Evolutionary conservation across 2,329 filamentous ascomycete genomes (phyloP).

Genomic region (Fusarium luffae): DNA sequence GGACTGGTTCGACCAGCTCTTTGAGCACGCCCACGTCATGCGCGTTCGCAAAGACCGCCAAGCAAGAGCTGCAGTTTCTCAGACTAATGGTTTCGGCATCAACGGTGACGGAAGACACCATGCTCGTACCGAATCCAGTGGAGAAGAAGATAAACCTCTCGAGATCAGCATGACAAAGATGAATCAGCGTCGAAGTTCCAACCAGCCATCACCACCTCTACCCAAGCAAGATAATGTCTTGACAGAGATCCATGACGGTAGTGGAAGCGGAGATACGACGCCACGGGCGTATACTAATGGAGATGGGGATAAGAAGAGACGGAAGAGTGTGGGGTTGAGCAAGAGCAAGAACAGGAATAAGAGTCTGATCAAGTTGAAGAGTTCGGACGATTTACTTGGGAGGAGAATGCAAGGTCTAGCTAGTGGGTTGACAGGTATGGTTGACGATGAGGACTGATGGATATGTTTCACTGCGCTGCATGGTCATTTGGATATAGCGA

Average conservation of each 20-base stretch:
- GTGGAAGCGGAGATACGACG: conserved; percentile 36
- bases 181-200: conserved; percentile 50
- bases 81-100: conserved; percentile 23
- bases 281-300: conserved; percentile 25
- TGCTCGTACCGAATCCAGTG: conserved; percentile 68
- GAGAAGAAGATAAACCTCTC: conserved; percentile 82
- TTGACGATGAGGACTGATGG: conserved; percentile 55
- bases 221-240: conserved; percentile 18
- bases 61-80: conserved; percentile 11
- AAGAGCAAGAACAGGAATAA: conserved; percentile 58
- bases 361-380: conserved; percentile 65
- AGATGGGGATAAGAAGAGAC: conserved; percentile 45
- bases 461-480: neutral
- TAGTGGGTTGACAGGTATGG: conserved; percentile 62
- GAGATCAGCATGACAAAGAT: conserved; percentile 78
- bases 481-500: conserved; percentile 19
- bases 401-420: conserved; percentile 69
- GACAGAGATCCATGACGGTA: conserved; percentile 16
- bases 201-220: conserved; percentile 24
- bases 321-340: conserved; percentile 43
- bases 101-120: conserved; percentile 46
- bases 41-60: conserved; percentile 44
- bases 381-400: conserved; percentile 67
- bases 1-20: conserved; percentile 84
- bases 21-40: conserved; percentile 63